These are phyloP conservation scores for Puccinia novopanici DNA, from an alignment of 1,284 basidiomycete species.

Conservation along the genomic window DNA sequence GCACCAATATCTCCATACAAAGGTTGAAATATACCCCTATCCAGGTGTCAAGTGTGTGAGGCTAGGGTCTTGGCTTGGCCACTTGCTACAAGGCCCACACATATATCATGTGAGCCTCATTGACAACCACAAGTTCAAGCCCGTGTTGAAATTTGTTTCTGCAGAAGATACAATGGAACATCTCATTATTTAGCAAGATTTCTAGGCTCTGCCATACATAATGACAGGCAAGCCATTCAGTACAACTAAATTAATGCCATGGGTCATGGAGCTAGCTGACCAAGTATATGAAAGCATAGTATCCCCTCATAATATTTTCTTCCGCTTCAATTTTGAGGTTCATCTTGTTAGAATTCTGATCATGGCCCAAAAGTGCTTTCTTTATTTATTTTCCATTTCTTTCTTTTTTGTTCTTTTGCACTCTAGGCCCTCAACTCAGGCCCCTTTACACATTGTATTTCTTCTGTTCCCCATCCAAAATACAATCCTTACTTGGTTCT, in stretches of 20 bases:
- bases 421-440: too few relatives aligned
- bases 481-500: too few relatives aligned
- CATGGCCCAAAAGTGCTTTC: too few relatives aligned
- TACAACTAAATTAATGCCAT: too few relatives aligned
- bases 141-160: neutral
- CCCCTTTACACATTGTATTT: too few relatives aligned
- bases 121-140: neutral
- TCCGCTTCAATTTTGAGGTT: constrained; percentile 11
- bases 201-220: neutral
- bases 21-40: neutral
- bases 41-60: neutral
- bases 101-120: too few relatives aligned
- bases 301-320: neutral
- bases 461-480: too few relatives aligned
- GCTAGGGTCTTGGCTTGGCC: neutral
- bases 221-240: too few relatives aligned
- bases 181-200: neutral
- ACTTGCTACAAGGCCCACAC: constrained; percentile 17
- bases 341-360: neutral
- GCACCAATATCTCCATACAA: neutral
- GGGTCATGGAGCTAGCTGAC: neutral
- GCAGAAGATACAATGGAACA: neutral
- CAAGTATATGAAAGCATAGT: neutral
- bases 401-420: too few relatives aligned
- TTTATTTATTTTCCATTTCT: too few relatives aligned